These are phyloP conservation scores for Melaleuca alternifolia DNA, from an alignment of 345 rosid genomes.

Conservation along the genomic window DNA sequence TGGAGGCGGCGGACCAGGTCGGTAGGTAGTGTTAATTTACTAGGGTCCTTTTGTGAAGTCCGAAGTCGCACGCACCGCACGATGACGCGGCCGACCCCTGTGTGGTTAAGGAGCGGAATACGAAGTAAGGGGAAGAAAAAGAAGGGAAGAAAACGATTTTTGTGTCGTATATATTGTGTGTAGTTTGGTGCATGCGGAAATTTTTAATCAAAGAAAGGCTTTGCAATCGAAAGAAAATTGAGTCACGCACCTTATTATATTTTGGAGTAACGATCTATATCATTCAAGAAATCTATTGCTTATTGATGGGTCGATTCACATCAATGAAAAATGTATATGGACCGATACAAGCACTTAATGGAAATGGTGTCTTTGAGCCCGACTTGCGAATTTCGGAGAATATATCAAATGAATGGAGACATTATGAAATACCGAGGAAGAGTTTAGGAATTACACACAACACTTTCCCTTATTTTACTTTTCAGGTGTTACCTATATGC, in stretches of 20 bases:
- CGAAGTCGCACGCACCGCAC: neutral
- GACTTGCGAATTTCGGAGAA: neutral
- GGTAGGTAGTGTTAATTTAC: neutral
- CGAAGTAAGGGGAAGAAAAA: neutral
- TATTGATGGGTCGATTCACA: no score
- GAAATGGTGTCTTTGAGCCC: neutral
- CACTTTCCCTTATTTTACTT: neutral
- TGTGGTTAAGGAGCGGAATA: neutral
- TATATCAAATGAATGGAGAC: neutral
- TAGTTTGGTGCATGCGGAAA: neutral
- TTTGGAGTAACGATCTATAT: no score
- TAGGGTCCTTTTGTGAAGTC: neutral
- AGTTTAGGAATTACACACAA: neutral
- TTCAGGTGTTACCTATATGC: neutral
- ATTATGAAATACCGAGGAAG: neutral
- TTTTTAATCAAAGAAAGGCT: neutral
- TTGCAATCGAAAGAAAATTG: neutral
- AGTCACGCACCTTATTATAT: neutral
- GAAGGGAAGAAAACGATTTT: neutral
- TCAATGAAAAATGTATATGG: no score
- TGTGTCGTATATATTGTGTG: neutral
- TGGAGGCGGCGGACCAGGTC: neutral
- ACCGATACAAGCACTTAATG: no score
- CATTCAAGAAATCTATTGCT: no score
- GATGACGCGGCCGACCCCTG: neutral